Evolutionary conservation across 306 rosid genomes (phyloP).

Genomic region (Vicia villosa): DNA sequence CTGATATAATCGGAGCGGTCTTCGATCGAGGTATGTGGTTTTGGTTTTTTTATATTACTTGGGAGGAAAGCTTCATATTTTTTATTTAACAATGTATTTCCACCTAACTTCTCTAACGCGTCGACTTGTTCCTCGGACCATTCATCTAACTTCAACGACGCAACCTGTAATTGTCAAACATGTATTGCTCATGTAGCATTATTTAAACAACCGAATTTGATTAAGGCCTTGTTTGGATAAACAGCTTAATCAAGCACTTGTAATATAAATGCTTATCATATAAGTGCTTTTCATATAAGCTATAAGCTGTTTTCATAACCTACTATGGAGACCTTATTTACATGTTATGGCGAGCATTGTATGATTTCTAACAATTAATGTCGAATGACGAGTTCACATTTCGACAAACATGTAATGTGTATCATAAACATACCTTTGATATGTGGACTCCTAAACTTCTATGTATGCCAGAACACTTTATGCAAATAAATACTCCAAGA

Average conservation of each 20-base stretch:
- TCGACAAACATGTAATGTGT: not conserved
- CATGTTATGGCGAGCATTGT: no score
- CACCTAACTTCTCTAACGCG: constrained; percentile 63
- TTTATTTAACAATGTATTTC: constrained; percentile 64
- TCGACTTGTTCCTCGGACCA: constrained; percentile 88
- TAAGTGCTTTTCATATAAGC: no score
- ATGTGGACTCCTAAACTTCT: constrained; percentile 94
- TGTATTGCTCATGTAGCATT: not conserved
- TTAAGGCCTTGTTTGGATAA: not conserved
- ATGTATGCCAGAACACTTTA: constrained; percentile 94
- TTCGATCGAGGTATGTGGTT: constrained; percentile 69
- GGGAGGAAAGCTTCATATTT: constrained; percentile 82
- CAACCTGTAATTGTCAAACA: constrained; percentile 55
- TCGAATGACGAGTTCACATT: not conserved
- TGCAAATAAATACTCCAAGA: constrained; percentile 83
- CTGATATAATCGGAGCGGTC: constrained; percentile 79
- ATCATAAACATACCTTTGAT: constrained; percentile 65
- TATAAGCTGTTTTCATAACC: no score
- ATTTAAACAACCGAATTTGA: not conserved
- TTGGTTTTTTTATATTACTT: constrained; percentile 54
- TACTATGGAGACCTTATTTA: no score
- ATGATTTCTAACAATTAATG: not conserved
- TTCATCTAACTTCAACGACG: constrained; percentile 84
- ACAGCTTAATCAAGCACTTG: not conserved
- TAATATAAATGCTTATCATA: not conserved